Base-by-base conservation (phyloP, 495 filamentous ascomycete genomes). In the Podospora comata region DNA sequence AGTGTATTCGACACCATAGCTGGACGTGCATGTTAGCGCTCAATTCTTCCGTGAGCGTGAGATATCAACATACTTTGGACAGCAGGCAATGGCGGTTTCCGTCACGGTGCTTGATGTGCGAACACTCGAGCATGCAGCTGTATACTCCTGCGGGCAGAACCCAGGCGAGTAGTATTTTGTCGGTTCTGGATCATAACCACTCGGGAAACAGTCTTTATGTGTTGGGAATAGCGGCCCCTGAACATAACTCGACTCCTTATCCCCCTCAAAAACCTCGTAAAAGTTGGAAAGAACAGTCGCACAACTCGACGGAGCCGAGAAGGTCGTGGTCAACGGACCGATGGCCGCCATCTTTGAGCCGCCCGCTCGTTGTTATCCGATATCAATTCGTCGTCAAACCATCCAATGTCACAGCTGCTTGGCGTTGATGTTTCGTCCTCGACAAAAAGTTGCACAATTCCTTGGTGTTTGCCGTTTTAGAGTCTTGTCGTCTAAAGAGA, bases 151-250 rank as follows among this genome's bases (percentile, higher is more conserved):
- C 15, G 76, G 76, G 59, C 76, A 78, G 58, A 66, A 70, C 5
- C 70, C 76, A 30, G 76, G 75, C 34, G 75, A 77, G 72, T 77
- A 78, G 67, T 78, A 78, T 23, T 73, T 69, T 11, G 72, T 63
- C 55, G 76, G 73, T 27, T 67, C 66, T 11, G 73, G 64, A 59
- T 77, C 68, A 61, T 78, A 78, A 4, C 67, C 72, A 23, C 30
- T 68, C 2, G 76, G 76, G 34, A 73, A 78, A 64, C 76, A 78
- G 19, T 68, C 64, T 6, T 70, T 71, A 18, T 60, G 67, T 2
- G 54, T 11, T 0, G 73, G 69, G 55, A 70, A 76, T 44, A 77
- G 64, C 0, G 76, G 76, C 0, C 76, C 76, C 59, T 77, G 73
- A 26, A 74, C 69, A 30, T 73, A 75, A 27, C 62, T 54, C 34